Conservation (phyloP, 2,329 filamentous ascomycete genomes). For the Pyricularia grisea region DNA sequence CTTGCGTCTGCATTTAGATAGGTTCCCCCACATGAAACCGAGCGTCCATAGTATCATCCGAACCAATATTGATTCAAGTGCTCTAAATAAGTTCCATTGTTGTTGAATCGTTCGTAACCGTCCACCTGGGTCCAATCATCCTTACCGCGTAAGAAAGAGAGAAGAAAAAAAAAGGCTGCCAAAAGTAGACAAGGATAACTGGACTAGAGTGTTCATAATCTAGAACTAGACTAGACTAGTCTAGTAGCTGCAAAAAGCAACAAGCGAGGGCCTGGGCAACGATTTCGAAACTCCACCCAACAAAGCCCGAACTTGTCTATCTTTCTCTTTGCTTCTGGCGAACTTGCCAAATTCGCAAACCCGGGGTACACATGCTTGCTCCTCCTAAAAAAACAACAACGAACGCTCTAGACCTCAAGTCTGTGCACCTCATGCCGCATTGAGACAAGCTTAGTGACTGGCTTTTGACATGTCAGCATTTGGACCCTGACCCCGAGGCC, state of each 20-base stretch:
- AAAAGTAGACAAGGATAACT: neutral
- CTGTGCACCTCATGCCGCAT: neutral
- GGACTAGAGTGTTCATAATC: too few species aligned
- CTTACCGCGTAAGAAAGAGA: neutral
- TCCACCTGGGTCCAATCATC: neutral
- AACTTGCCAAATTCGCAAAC: neutral
- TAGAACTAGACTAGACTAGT: too few species aligned
- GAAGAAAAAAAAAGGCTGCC: neutral
- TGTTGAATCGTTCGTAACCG: neutral
- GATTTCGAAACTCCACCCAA: neutral
- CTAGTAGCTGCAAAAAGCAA: neutral
- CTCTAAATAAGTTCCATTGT: neutral
- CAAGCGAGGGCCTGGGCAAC: neutral
- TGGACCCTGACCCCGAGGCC: neutral
- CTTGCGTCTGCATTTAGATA: neutral
- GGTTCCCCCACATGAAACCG: neutral
- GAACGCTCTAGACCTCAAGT: neutral
- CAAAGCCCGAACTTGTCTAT: neutral
- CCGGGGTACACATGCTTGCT: neutral
- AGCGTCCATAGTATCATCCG: neutral
- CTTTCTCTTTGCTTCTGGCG: too few species aligned
- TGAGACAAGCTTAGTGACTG: neutral
- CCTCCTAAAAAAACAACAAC: neutral
- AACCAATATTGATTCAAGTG: neutral
- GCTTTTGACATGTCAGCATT: neutral